Evolutionary conservation across 345 rosid genomes (phyloP), one percentile per base, ranked within the genome.

Genomic region (Nasturtium officinale): DNA sequence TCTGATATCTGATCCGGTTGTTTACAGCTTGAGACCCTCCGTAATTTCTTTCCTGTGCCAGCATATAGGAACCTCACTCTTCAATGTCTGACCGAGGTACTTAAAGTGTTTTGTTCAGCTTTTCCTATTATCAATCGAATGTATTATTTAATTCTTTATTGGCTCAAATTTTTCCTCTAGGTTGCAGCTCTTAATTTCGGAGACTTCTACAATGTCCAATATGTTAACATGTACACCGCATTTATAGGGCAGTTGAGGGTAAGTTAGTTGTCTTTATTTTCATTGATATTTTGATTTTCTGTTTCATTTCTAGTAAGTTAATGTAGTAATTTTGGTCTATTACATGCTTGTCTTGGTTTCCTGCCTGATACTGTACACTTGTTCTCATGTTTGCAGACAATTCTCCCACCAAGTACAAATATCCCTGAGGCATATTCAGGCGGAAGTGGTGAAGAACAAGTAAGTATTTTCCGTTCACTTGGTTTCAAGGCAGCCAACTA

Each of bases 71-170:
- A 92, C 80, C 98, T 96, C 51, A 90, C 98, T 2, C 87, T 96
- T 30, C 99, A 96, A 67, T 96, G 99, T 78, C 81, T 96, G 72
- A 92, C 98, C 7, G 99, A 92, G 98, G 99, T 96, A 80, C 5
- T 3, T n/a, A n/a, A n/a, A 21, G 48, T 43, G 38, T 26, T 20
- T 71, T 20, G 18, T 48, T 59, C 66, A 7, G 54, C 32, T 46
- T 72, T 71, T 23, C 29, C 40, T 68, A 4, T 33, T 47, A 38
- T 45, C 29, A 65, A 33, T 21, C 51, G 45, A 45, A 33, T 68
- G 2, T 51, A 54, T 26, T 77, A 38, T 53, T 48, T 48, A 37
- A 17, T 13, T 62, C 29, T 33, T 42, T 68, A 12, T 74, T 43
- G 57, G 17, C 3, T 61, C 51, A 21, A 26, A 37, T 63, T 74